Evolutionary conservation across 305 asterid genomes (phyloP).

Genomic region (Salvia sclarea): DNA sequence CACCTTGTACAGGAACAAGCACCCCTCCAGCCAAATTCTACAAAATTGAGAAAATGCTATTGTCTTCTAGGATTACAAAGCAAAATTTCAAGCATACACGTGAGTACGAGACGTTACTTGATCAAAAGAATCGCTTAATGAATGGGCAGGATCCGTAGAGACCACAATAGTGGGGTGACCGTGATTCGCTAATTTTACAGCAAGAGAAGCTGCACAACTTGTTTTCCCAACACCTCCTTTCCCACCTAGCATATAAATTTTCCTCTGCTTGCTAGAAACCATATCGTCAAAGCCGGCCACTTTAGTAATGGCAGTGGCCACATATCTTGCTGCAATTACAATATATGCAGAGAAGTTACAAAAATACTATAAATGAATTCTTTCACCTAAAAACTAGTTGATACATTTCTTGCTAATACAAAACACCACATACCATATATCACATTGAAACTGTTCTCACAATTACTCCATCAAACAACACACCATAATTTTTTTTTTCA

Average conservation of each 20-base stretch:
- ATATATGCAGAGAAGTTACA: too few species aligned
- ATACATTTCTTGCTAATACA: neutral
- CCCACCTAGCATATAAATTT: slow-evolving; percentile 80
- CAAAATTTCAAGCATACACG: slow-evolving; percentile 1
- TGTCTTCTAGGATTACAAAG: neutral
- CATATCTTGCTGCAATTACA: slow-evolving; percentile 55
- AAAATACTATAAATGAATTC: too few species aligned
- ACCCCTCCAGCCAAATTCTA: slow-evolving; percentile 75
- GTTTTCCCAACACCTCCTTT: slow-evolving; percentile 91
- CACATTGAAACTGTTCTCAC: neutral
- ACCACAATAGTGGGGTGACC: slow-evolving; percentile 75
- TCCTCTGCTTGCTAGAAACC: slow-evolving; percentile 60
- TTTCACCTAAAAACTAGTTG: neutral
- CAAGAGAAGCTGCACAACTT: slow-evolving; percentile 86
- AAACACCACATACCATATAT: neutral
- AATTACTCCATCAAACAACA: neutral
- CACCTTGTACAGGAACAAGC: slow-evolving; percentile 74
- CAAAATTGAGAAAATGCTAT: slow-evolving; percentile 12
- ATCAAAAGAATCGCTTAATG: slow-evolving; percentile 78
- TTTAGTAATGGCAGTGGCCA: slow-evolving; percentile 40
- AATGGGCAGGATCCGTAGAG: slow-evolving; percentile 83
- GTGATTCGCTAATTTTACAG: slow-evolving; percentile 66
- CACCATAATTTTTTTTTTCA: neutral
- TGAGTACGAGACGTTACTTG: slow-evolving; percentile 45
- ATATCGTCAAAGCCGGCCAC: slow-evolving; percentile 53